Base-by-base conservation (phyloP, 2,329 filamentous ascomycete genomes). In the Dryadomyces quercivorus region DNA sequence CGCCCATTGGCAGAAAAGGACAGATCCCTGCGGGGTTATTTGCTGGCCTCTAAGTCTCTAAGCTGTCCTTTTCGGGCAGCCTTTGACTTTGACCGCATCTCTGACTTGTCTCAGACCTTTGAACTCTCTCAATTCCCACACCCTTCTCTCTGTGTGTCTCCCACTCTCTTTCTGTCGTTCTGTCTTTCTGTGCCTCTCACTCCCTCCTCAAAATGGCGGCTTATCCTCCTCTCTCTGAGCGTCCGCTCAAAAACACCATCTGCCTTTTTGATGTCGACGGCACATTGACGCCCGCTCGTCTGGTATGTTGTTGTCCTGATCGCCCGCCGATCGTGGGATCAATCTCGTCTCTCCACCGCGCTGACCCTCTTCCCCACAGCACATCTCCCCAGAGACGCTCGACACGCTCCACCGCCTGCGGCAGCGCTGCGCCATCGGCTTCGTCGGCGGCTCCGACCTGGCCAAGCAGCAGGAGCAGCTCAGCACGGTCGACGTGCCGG, bases 381-480 rank as follows among this genome's bases (percentile, higher is more conserved):
- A 66, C 57, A 88, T 81, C 62, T 82, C 82, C 42, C 83, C 87
- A 54, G 87, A 95, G 69, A 93, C 95, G 78, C 85, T 95, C 61
- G 71, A 81, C 59, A 75, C 92, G 59, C 88, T 97, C 65, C 78
- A 84, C 50, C 75, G 76, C 52, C 84, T 97, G 62, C 88, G 93
- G 61, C 80, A 93, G 68, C 90, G 93, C 70, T 85, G 87, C 66
- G 87, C 89, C 63, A 89, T 95, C 65, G 91, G 90, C 63, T 95
- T 82, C 73, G 91, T 97, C 58, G 93, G 93, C 65, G 93, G 93
- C 67, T 93, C 87, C 63, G 86, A 97, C 76, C 81, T 95, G 59
- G 74, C 70, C 68, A 97, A 98, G 76, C 93, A 97, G 73, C 89
- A 97, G 72, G 93, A 97, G 72, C 92, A 97, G 74, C 81, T 97